These are phyloP conservation scores for Striga hermonthica DNA, from an alignment of 305 asterid species.

Conservation along the genomic window DNA sequence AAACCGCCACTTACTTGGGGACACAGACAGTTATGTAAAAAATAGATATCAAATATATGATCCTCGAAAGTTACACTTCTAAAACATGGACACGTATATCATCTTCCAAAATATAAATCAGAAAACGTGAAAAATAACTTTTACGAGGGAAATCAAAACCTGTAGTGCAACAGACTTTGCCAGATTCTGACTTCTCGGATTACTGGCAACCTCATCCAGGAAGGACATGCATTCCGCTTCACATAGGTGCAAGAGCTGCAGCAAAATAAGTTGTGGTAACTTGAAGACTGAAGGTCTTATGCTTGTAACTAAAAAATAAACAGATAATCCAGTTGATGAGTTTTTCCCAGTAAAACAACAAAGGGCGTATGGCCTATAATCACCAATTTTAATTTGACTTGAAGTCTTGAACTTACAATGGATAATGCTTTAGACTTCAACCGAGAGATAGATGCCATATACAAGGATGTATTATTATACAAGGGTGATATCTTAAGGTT, in stretches of 20 bases:
- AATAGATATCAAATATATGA: conserved; percentile 18
- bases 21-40: not conserved
- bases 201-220: conserved; percentile 94
- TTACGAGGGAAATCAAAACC: conserved; percentile 46
- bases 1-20: conserved; percentile 29
- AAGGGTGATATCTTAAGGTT: conserved; percentile 52
- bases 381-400: conserved; percentile 30
- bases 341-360: conserved; percentile 19
- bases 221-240: conserved; percentile 93
- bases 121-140: conserved; percentile 25
- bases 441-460: conserved; percentile 68
- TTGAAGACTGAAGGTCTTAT: too few species aligned
- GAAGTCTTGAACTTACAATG: conserved; percentile 88
- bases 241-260: conserved; percentile 92
- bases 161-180: conserved; percentile 74
- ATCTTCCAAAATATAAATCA: conserved; percentile 17
- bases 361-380: conserved; percentile 30
- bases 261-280: conserved; percentile 27
- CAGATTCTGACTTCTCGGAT: conserved; percentile 57
- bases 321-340: conserved; percentile 22
- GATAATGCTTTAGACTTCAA: conserved; percentile 84
- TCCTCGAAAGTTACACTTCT: too few species aligned
- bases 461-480: conserved; percentile 37
- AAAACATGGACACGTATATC: conserved; percentile 13
- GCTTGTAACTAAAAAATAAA: conserved; percentile 13